Base-by-base conservation (phyloP, 2,329 filamentous ascomycete genomes). In the Pseudogymnoascus sp. region DNA sequence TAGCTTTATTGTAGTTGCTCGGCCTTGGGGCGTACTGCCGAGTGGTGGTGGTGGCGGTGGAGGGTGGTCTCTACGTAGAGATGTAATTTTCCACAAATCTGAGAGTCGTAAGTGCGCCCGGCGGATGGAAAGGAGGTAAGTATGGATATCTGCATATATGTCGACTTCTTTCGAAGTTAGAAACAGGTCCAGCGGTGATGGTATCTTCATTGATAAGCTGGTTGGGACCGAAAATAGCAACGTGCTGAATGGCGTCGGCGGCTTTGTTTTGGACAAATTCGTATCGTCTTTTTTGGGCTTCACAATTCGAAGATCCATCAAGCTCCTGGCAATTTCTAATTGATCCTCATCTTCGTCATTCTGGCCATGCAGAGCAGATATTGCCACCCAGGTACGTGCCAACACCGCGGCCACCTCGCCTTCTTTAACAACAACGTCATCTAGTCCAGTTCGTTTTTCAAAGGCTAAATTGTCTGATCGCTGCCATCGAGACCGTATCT, bases 131-230 rank as follows among this genome's bases (percentile, higher is more conserved):
- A 97, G 77, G 0, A 99, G 81, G 67, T 97, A 97, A 1, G 90
- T 83, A 71, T 95, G 91, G 64, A 97, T 87, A n/a, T 81, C 81
- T 0, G 91, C 89, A 73, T 97, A 99, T 0, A 84, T 82, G 57
- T 88, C 82, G 9, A 96, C 75, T 68, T 97, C 92, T 0, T 85
- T 79, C 3, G 82, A 78, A 9, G 89, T 85, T 28, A 97, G 82
- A 68, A 97, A 96, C 30, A 99, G 81, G 70, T 97, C 92, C 4
- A 97, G 75, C 0, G 94, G 92, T 2, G 89, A 87, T 2, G 83
- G 82, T 7, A 96, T 84, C 38, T 87, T 83, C 65, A 96, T 79
- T 1, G 81, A 84, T 39, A 99, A 78, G 2, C 78, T 76, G 4
- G 87, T 88, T 0, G 91, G 86, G 0, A 87, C 84, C 2, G 91